Conservation (phyloP, 768 basidiomycete species). For the Tricholoma sp. region DNA sequence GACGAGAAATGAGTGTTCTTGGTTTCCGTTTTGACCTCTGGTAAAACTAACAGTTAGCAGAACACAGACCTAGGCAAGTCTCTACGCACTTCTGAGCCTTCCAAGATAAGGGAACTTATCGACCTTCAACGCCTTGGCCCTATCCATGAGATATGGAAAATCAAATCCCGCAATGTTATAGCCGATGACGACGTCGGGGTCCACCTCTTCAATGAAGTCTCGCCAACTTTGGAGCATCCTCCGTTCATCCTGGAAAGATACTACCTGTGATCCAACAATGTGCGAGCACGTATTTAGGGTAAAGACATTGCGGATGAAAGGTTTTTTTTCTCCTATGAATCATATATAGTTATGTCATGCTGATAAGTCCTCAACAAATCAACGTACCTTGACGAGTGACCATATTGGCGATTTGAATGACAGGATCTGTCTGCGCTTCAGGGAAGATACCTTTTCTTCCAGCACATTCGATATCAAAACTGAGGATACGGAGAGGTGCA, state of each 20-base stretch:
- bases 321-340: conserved; percentile 74
- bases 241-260: conserved; percentile 72
- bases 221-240: conserved; percentile 81
- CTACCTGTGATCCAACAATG: conserved; percentile 97
- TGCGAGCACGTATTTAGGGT: conserved; percentile 91
- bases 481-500: conserved; percentile 89
- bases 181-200: conserved; percentile 94
- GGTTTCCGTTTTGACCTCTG: conserved; percentile 71
- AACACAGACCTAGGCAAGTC: neutral
- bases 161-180: conserved; percentile 96
- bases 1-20: conserved; percentile 98
- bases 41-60: conserved; percentile 5
- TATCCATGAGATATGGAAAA: conserved; percentile 92
- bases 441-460: conserved; percentile 98
- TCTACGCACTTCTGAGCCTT: conserved; percentile 58
- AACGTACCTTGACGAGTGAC: conserved; percentile 90
- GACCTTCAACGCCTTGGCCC: conserved; percentile 78
- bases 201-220: conserved; percentile 83
- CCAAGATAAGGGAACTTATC: conserved; percentile 70
- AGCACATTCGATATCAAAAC: conserved; percentile 99
- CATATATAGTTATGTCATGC: conserved; percentile 1
- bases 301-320: conserved; percentile 95
- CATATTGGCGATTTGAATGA: conserved; percentile 99
- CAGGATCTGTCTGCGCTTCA: conserved; percentile 84
- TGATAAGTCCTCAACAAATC: neutral